phyloP scores from a whole-genome alignment of 2,329 filamentous ascomycete genomes.

The Alternaria gaisen region DNA sequence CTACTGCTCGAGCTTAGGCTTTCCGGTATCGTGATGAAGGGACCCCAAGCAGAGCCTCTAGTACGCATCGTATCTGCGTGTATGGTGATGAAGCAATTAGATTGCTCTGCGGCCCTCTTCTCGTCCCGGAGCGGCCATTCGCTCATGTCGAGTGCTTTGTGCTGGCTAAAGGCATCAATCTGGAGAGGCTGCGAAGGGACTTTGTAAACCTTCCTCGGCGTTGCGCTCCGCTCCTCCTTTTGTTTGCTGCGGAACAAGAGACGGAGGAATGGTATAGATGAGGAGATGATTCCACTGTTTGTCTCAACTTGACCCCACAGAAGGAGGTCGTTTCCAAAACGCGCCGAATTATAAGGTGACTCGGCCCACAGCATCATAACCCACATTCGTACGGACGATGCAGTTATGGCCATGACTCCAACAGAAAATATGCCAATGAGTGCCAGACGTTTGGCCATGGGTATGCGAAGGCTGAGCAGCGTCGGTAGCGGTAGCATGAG shows the following conservation, averaged over 20 bases:
- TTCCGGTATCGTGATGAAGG: slow-evolving; percentile 48
- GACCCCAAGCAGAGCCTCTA: slow-evolving; percentile 36
- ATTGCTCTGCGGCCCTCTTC: not conserved
- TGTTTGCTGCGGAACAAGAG: slow-evolving; percentile 49
- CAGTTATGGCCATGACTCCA: slow-evolving; percentile 48
- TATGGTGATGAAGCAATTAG: slow-evolving; percentile 9
- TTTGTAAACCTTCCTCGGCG: slow-evolving; percentile 21
- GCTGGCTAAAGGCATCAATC: slow-evolving; percentile 14
- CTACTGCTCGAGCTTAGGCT: slow-evolving; percentile 37
- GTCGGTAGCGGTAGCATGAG: slow-evolving; percentile 58
- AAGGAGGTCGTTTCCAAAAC: slow-evolving; percentile 47
- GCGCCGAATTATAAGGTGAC: slow-evolving; percentile 48
- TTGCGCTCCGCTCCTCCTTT: slow-evolving; percentile 20
- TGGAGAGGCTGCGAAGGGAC: slow-evolving; percentile 20
- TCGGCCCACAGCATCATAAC: slow-evolving; percentile 49
- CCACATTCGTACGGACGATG: slow-evolving; percentile 49
- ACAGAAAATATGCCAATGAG: slow-evolving; percentile 54
- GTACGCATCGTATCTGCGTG: slow-evolving; percentile 19
- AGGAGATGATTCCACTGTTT: slow-evolving; percentile 57
- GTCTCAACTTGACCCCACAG: slow-evolving; percentile 61
- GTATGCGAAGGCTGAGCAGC: slow-evolving; percentile 58
- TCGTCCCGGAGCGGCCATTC: slow-evolving; percentile 32
- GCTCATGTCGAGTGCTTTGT: slow-evolving; percentile 32
- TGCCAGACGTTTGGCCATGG: slow-evolving; percentile 60
- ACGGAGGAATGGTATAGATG: slow-evolving; percentile 56